A percentile compares a stretch with the other conserved stretches of the same genome.
phyloP scores from a whole-genome alignment of 352 stramenopile species.

The Pythium monospermum region DNA sequence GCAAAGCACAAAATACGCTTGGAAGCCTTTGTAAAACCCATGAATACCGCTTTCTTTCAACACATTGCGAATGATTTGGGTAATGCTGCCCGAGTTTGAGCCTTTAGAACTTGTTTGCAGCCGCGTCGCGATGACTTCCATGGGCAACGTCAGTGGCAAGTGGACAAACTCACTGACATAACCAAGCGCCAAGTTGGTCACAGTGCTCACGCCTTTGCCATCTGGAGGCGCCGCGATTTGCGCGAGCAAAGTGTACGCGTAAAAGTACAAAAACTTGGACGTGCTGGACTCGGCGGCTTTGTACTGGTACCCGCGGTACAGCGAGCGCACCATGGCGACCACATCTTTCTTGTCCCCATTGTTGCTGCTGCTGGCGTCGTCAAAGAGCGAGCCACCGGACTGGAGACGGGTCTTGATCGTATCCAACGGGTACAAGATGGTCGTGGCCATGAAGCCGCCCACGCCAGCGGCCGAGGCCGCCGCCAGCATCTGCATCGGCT shows the following conservation, averaged over 20 bases:
- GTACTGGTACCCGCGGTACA: slow-evolving; percentile 83
- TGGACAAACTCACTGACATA: slow-evolving; percentile 82
- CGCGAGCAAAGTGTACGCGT: slow-evolving; percentile 80
- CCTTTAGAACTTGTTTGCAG: slow-evolving; percentile 66
- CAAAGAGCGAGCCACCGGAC: slow-evolving; percentile 51
- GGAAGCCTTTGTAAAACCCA: slow-evolving; percentile 86
- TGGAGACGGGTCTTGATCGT: slow-evolving; percentile 88
- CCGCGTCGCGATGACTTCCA: slow-evolving; percentile 85
- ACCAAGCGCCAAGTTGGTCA: slow-evolving; percentile 68
- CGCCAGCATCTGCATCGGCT: slow-evolving; percentile 80
- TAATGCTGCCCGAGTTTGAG: slow-evolving; percentile 33
- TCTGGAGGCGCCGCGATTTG: slow-evolving; percentile 56
- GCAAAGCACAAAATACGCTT: slow-evolving; percentile 94
- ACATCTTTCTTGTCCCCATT: slow-evolving; percentile 27
- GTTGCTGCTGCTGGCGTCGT: slow-evolving; percentile 23
- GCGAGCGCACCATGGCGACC: slow-evolving; percentile 39
- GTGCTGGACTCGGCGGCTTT: slow-evolving; percentile 78
- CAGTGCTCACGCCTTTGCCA: slow-evolving; percentile 54
- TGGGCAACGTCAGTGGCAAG: slow-evolving; percentile 77
- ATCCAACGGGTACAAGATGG: slow-evolving; percentile 79
- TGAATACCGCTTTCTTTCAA: slow-evolving; percentile 58
- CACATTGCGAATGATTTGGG: slow-evolving; percentile 60
- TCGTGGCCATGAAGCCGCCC: slow-evolving; percentile 71
- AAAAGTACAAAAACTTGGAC: slow-evolving; percentile 91
- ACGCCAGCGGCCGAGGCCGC: slow-evolving; percentile 70